Base-by-base conservation (phyloP, 192 early-diverging fungal species). In the Coemansia sp. region DNA sequence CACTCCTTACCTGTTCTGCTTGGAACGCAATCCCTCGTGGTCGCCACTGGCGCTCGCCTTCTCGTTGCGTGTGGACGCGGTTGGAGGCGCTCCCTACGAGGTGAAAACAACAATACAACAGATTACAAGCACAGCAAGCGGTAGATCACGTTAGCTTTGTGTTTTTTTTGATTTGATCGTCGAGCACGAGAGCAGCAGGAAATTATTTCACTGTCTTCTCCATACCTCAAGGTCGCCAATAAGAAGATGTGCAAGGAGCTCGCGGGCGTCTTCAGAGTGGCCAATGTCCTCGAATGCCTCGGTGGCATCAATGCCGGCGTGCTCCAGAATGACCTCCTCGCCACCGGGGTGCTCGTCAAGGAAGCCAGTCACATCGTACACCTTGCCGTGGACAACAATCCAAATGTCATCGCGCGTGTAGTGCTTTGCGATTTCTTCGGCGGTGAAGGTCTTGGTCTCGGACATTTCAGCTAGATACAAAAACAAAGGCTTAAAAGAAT, bases 211-310 rank as follows among this genome's bases (percentile, higher is more conserved):
- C 29, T 2, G 29, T 29, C 29, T 56, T 57, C 8, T 55, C 29
- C 22, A 36, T 69, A 64, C 76, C 77, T 89, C 76, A 45, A 93
- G 74, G 59, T 90, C 83, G 59, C 94, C 96, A 58, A 96, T 81
- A 62, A 84, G 85, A 71, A 89, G 86, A 22, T 81, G 77, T 69
- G 87, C 83, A 67, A 98, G 83, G 67, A 98, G 67, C 17, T 92
- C 91, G 59, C 88, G 89, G 25, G 96, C 96, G 69, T 98, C 96
- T 57, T 95, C 91, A 34, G 92, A 94, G 84, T 98, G 95, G 23
- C 96, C 96, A 73, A 98, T 93, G 75, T 96, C 95, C 61, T 98
- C 94, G 84, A 98, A 98, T 22, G 93, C 89, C 67, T 91, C 94
- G 42, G 91, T 92, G 34, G 93, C 91, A 76, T 98, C 94, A 66